Evolutionary conservation across 1,284 basidiomycete species (phyloP).

Genomic region (Golubevia sp.): DNA sequence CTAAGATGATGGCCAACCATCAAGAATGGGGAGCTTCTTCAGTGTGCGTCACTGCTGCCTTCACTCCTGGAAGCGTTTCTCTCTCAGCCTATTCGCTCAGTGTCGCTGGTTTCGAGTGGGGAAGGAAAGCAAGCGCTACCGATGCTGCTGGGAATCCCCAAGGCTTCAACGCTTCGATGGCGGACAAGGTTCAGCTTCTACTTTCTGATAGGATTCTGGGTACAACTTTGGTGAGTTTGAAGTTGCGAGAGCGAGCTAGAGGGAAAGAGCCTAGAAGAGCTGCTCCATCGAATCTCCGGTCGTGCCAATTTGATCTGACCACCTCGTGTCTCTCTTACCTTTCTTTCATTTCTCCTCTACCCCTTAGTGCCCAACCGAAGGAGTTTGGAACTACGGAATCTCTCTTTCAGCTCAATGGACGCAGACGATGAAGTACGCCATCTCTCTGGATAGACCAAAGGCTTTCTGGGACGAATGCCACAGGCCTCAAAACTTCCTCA

Average conservation of each 20-base stretch:
- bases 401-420: conserved; percentile 54
- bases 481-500: conserved; percentile 52
- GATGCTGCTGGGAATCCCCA: conserved; percentile 34
- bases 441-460: conserved; percentile 41
- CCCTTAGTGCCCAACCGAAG: conserved; percentile 15
- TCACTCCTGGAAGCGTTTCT: conserved; percentile 56
- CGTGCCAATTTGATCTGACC: too few species aligned
- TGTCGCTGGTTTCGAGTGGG: conserved; percentile 61
- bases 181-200: conserved; percentile 53
- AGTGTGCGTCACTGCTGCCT: conserved; percentile 51
- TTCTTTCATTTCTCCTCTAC: too few species aligned
- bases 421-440: conserved; percentile 37
- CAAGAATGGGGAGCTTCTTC: conserved; percentile 49
- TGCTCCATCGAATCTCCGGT: too few species aligned
- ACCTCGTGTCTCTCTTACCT: too few species aligned
- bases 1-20: conserved; percentile 52
- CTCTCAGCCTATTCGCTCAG: conserved; percentile 48
- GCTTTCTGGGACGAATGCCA: conserved; percentile 58
- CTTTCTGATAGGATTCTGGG: conserved; percentile 56
- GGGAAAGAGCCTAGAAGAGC: too few species aligned
- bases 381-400: conserved; percentile 55
- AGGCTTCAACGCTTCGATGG: conserved; percentile 45
- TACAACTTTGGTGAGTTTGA: conserved; percentile 47
- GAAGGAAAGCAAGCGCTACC: conserved; percentile 45
- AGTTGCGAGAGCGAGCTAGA: too few species aligned